Evolutionary conservation across 805 yeast species (phyloP), one percentile per base, ranked within the genome.

Genomic region (Saturnispora kantuleensis): DNA sequence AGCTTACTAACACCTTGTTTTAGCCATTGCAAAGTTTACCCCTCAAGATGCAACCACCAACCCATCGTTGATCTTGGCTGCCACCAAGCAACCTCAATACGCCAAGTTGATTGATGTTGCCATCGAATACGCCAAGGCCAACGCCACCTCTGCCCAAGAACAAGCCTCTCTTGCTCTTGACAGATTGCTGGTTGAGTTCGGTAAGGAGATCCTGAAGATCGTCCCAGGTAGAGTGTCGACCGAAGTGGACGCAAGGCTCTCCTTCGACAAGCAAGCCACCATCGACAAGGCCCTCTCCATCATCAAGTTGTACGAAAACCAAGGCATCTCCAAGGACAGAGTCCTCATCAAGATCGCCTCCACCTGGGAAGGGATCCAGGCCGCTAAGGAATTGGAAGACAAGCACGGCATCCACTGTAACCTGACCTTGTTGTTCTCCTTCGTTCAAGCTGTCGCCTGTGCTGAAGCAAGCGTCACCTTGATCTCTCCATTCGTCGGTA

Each of bases 31-130:
- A 64, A 87, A 89, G 70, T 93, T 84, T 75, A 86, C 93, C 58
- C 98, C 98, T 56, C 97, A 93, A 74, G 98, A 93, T 69, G 96
- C 98, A 55, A 93, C 98, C 58, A 93, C 98, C 65, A 93, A 93
- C 76, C 98, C 98, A 55, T 88, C 97, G 37, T 76, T 93, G 72
- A 90, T 93, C 60, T 74, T 93, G 58, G 97, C 97, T 53, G 98
- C 98, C 48, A 64, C 97, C 47, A 85, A 83, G 70, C 85, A 88
- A 73, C 68, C 88, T 36, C 88, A 83, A 63, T 93, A 93, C 71
- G 83, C 95, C 48, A 74, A 79, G 63, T 75, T 93, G 65, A 84
- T 93, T 54, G 97, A 93, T 65, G 75, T 76, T 57, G 97, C 98
- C 48, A 84, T 93, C 55, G 84, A 77, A 38, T 85, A 80, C 70